A percentile compares a stretch with the other conserved stretches of the same genome.
Evolutionary conservation across 176 grass and related monocot genomes (phyloP).

Genomic region (Melocanna baccifera): DNA sequence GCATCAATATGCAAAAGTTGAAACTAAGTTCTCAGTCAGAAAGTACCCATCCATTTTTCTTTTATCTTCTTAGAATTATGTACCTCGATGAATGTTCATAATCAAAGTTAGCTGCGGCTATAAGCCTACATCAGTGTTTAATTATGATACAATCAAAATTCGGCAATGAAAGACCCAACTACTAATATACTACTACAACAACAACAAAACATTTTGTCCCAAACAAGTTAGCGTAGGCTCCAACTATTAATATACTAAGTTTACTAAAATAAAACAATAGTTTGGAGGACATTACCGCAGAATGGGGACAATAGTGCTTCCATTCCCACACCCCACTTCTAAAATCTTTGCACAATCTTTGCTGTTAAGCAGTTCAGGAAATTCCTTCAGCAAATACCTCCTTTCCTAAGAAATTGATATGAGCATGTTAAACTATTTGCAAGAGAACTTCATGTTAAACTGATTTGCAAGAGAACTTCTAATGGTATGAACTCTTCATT

Average conservation of each 20-base stretch:
- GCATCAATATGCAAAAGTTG: neutral
- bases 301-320: constrained; percentile 64
- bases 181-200: neutral
- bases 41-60: neutral
- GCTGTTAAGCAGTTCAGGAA: constrained; percentile 63
- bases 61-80: neutral
- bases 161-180: neutral
- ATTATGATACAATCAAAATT: neutral
- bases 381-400: constrained; percentile 89
- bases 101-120: neutral
- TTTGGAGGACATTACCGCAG: constrained; percentile 43
- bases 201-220: too few species aligned
- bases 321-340: constrained; percentile 91
- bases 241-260: neutral
- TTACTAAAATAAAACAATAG: neutral
- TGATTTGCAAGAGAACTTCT: neutral
- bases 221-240: too few species aligned
- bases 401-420: constrained; percentile 64
- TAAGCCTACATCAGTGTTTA: neutral
- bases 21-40: neutral
- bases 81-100: neutral
- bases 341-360: constrained; percentile 49
- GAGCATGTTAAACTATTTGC: neutral
- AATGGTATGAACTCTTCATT: neutral
- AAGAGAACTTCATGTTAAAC: neutral